Base-by-base conservation (phyloP, 495 filamentous ascomycete species). In the Letharia columbiana region DNA sequence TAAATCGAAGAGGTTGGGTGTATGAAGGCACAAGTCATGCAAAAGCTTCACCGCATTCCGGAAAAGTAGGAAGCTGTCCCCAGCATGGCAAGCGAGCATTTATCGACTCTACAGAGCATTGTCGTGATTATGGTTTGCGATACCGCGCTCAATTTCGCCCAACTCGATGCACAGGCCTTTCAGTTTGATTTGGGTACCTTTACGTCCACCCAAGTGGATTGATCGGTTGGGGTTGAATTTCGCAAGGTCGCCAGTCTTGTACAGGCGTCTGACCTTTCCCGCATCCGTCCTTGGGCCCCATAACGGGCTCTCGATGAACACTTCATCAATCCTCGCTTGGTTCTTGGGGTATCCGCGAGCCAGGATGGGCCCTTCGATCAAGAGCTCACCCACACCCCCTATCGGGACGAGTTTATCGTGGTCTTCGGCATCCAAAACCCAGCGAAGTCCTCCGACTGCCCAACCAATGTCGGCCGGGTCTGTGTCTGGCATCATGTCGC, bases 281-380 rank as follows among this genome's bases (percentile, higher is more conserved):
- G 65, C 68, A n/a, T 68, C 58, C 35, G 69, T 71, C n/a, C 70
- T 71, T 0, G 71, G 64, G 3, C 81, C 71, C 80, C 82, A 87
- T n/a, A 66, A 59, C 0, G 82, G 82, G 35, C 79, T 70, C 35
- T 78, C 70, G 54, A 87, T 81, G 63, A 86, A 86, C 1, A 71
- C 74, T 5, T 72, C 60, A 18, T 67, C 70, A 0, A 77, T 82
- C 62, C 73, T 74, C 17, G 73, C 75, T 7, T 74, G 72, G 23
- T 75, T 50, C 15, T 81, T 74, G 12, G 87, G 71, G 65, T 87
- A 87, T 0, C 78, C 78, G 0, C 74, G 69, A 10, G 77, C 80
- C 15, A 88, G 72, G 33, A 81, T 74, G 1, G 84, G 81, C 0
- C 86, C 86, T 75, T 87, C 85, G n/a, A 90, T 76, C 5, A 83